Evolutionary conservation across 179 eudicot genomes (phyloP), one percentile per base, ranked within the genome.

Genomic region (Patellifolia procumbens): DNA sequence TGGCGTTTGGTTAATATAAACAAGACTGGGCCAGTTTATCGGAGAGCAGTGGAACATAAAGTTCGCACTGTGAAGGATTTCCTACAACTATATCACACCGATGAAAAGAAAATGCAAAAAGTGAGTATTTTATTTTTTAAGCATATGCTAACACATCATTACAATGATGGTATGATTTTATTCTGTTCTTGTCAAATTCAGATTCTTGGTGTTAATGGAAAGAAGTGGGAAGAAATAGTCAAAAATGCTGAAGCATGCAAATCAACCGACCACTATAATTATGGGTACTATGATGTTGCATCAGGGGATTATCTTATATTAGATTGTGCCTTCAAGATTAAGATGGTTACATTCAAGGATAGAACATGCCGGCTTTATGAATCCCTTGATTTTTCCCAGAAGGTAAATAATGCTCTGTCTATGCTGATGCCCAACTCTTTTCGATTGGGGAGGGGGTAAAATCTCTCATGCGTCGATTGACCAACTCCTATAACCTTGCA

Each of bases 1-100:
- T 87, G 94, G 90, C 87, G 97, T 2, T 80, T 92, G 77, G 75
- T 76, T 24, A 81, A 71, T 81, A 91, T 92, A 52, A 84, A 77
- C 35, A 91, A 87, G 82, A 89, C 83, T 65, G 97, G 97, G 32
- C 59, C 72, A 15, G 67, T 83, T 52, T 87, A 82, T 56, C 69
- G 62, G 64, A 82, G 85, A 75, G 85, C 92, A 80, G 56, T 72
- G 46, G 20, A 32, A 0, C 32, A 35, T 7, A 78, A 84, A 26
- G 83, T 92, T 39, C 11, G 12, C 26, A 85, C 86, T 1, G 91
- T 92, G 63, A 49, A 80, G 74, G 90, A 89, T 39, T 87, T 92
- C 73, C 79, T 89, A 55, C 87, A 68, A 73, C 71, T 74, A 12
- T 86, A 81, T 74, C 53, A 81, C 68, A 81, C 78, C 37, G 84